phyloP scores from a whole-genome alignment of 2,329 filamentous ascomycete species.

The Clonostachys sp. region DNA sequence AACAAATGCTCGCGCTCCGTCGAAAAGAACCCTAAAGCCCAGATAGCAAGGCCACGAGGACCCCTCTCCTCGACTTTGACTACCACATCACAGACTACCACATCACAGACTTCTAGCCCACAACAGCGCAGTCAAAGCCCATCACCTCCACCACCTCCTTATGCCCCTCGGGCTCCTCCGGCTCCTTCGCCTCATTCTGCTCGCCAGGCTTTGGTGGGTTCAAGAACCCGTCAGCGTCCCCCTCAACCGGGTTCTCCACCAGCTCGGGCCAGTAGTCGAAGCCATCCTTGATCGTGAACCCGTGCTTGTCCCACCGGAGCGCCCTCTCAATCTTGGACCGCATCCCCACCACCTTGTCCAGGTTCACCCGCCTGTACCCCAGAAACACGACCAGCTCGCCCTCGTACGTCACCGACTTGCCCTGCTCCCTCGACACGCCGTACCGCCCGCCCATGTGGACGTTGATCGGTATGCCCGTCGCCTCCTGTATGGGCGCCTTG shows the following conservation, averaged over 20 bases:
- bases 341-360: constrained; percentile 16
- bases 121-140: constrained; percentile 5
- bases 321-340: constrained; percentile 18
- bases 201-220: constrained; percentile 1
- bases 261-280: constrained; percentile 17
- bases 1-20: too few relatives aligned
- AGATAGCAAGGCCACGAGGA: too few relatives aligned
- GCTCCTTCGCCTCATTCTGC: constrained; percentile 1
- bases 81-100: background rate
- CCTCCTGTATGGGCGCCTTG: constrained; percentile 11
- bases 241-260: constrained; percentile 13
- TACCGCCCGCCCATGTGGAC: constrained; percentile 7
- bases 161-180: background rate
- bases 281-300: constrained; percentile 14
- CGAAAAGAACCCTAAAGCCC: too few relatives aligned
- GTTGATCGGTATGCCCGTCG: constrained; percentile 8
- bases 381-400: constrained; percentile 20
- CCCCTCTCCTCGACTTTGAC: too few relatives aligned
- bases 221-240: constrained; percentile 12
- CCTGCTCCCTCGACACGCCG: constrained; percentile 12
- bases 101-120: background rate
- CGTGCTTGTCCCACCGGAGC: constrained; percentile 40
- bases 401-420: constrained; percentile 13
- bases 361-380: constrained; percentile 15
- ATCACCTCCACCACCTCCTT: constrained; percentile 1